Conservation (phyloP, 2,329 filamentous ascomycete species). For the Sarocladiaceae sp. region DNA sequence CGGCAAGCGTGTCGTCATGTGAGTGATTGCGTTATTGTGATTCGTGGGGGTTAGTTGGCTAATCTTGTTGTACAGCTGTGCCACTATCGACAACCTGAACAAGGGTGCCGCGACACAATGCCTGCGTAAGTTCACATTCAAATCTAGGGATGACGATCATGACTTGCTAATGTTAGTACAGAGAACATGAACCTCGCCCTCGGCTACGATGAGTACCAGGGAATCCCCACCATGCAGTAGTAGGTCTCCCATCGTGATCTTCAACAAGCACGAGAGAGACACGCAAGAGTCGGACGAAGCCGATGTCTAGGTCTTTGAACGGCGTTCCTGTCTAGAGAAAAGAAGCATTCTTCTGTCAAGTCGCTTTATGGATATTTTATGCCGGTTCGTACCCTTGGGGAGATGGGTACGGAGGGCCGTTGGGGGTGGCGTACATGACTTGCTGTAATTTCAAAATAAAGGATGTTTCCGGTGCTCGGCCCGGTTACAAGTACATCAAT, state of each 20-base stretch:
- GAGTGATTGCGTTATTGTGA: background rate
- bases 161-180: slow-evolving; percentile 24
- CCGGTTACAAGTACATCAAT: no score
- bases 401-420: no score
- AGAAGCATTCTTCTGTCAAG: no score
- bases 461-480: no score
- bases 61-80: slow-evolving; percentile 47
- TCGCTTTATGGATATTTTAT: no score
- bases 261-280: background rate
- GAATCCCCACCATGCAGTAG: slow-evolving; percentile 53
- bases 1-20: slow-evolving; percentile 85
- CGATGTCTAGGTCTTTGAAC: background rate
- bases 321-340: slow-evolving; percentile 5
- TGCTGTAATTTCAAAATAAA: no score
- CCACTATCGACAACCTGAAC: slow-evolving; percentile 86
- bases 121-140: slow-evolving; percentile 59
- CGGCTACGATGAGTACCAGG: slow-evolving; percentile 82
- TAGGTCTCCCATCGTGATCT: background rate
- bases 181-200: slow-evolving; percentile 90
- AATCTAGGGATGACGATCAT: no score
- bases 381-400: no score
- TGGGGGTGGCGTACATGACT: no score
- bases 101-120: slow-evolving; percentile 93
- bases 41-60: no score
- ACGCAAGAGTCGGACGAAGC: background rate